Conservation (phyloP, 805 yeast genomes). For the Limtongia smithiae region DNA sequence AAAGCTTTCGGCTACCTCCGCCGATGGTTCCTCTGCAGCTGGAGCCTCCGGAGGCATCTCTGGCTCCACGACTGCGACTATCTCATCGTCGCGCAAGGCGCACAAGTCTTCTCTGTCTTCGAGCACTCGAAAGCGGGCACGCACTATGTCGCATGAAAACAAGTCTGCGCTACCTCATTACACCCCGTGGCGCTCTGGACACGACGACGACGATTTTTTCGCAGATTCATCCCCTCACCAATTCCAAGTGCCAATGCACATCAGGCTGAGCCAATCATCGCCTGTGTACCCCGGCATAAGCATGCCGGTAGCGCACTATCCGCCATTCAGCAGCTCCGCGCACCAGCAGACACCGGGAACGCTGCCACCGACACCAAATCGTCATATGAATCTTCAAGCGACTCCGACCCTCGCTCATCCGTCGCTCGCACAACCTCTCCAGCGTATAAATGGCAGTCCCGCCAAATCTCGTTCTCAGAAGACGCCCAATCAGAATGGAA, state of each 20-base stretch:
- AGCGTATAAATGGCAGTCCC: conserved; percentile 8
- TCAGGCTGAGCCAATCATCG: conserved; percentile 25
- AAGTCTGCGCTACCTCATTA: conserved; percentile 5
- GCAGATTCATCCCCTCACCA: neutral
- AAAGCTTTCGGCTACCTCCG: neutral
- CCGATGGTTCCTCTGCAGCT: neutral
- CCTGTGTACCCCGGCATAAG: conserved; percentile 25
- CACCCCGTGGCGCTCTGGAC: conserved; percentile 16
- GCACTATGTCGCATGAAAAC: conserved; percentile 16
- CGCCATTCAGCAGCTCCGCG: neutral
- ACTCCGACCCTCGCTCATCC: neutral
- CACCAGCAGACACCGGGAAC: conserved; percentile 1
- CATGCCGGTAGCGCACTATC: conserved; percentile 2
- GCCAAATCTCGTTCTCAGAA: neutral
- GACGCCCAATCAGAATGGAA: too few species aligned
- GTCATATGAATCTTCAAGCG: conserved; percentile 21
- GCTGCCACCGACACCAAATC: conserved; percentile 34
- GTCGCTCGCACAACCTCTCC: neutral
- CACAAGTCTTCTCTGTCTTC: neutral
- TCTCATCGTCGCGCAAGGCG: neutral
- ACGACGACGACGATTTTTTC: conserved; percentile 4
- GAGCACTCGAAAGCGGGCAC: conserved; percentile 11
- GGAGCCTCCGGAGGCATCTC: too few species aligned
- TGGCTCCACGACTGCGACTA: too few species aligned
- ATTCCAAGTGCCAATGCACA: conserved; percentile 1